Evolutionary conservation across 768 basidiomycete genomes (phyloP), one percentile per base, ranked within the genome.

Genomic region (Boletus edulis): DNA sequence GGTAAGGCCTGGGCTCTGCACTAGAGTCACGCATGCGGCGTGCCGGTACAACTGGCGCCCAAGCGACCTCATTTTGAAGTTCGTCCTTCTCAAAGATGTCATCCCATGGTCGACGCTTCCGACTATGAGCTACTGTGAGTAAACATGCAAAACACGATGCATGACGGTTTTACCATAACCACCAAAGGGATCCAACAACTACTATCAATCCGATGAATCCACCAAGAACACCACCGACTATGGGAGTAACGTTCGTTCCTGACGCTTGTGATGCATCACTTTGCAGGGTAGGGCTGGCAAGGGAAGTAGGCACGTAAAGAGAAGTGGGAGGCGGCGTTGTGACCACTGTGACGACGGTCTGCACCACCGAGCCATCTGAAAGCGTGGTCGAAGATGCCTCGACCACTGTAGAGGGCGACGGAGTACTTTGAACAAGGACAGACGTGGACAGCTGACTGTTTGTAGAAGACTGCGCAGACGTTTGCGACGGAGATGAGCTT

Each of bases 1-100:
- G 76, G 62, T 87, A 87, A 22, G 84, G 83, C 63, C 72, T 78
- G 5, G 81, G 82, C 45, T 78, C 76, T 29, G 71, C 67, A 39
- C 46, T 56, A 50, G 66, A 57, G 42, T 72, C 60, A 46, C 64
- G 66, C 10, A 55, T 55, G 42, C 55, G 59, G 17, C 61, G 66
- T 24, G 58, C 51, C 29, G 65, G 46, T 13, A 55, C 58, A 5
- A 60, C 54, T 15, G 64, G n/a, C 14, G 63, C 57, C 48, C 57
- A 61, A 22, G 51, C 46, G 11, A 57, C 59, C 8, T 71, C 69
- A 34, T 73, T 68, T 1, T 49, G 54, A 24, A 57, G 24, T 1
- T 52, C 62, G 3, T 79, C 78, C 53, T 74, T 75, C 10, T 81
- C 80, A 60, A 80, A 80, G 40, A 81, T 76, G 56, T 79, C 80